These are phyloP conservation scores for Marasmius fiardii DNA, from an alignment of 1,284 basidiomycete genomes.

Conservation along the genomic window DNA sequence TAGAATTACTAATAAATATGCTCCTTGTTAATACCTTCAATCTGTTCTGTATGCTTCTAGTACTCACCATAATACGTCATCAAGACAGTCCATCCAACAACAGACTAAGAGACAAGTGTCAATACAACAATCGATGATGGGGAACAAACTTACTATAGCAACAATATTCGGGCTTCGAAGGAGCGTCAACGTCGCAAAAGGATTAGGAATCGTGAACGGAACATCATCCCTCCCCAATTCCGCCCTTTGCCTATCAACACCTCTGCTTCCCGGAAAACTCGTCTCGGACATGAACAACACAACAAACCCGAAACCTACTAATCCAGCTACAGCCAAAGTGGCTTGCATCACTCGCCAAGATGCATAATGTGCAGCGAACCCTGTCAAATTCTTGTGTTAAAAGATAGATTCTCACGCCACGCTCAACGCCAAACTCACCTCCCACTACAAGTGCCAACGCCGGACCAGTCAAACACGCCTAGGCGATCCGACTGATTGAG, in stretches of 20 bases:
- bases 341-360: constrained; percentile 73
- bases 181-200: constrained; percentile 47
- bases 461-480: constrained; percentile 43
- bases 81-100: constrained; percentile 34
- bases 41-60: not conserved
- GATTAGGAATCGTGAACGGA: constrained; percentile 51
- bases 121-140: constrained; percentile 8
- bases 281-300: constrained; percentile 69
- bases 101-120: constrained; percentile 28
- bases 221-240: constrained; percentile 22
- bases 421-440: not conserved
- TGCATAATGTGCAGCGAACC: constrained; percentile 46
- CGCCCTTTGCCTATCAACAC: constrained; percentile 35
- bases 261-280: constrained; percentile 46
- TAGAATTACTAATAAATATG: constrained; percentile 29
- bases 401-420: too few relatives aligned
- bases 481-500: too few relatives aligned
- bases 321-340: constrained; percentile 40
- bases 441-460: constrained; percentile 38
- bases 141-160: constrained; percentile 38
- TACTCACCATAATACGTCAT: constrained; percentile 42
- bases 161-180: constrained; percentile 58
- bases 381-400: constrained; percentile 20
- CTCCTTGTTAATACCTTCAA: not conserved
- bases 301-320: constrained; percentile 42